Percentiles rank a stretch among this genome's conserved stretches.
Conservation (phyloP, 371 early-diverging fungal species). For the Syncephalastrum monosporum region DNA sequence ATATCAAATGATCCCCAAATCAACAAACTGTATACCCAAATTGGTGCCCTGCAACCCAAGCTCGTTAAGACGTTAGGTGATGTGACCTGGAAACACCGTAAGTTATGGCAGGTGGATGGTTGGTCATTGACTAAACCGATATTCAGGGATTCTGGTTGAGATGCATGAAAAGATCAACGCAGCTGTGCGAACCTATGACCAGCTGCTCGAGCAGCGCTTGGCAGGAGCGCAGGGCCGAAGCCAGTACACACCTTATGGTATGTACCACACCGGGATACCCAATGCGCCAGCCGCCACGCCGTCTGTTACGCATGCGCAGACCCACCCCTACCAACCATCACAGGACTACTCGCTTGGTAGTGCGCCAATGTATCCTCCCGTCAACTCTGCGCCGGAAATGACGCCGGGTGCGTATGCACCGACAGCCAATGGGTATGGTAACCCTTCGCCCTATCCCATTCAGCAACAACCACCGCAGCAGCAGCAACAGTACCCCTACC, state of each 20-base stretch:
- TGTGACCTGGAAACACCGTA: constrained; percentile 64
- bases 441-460: constrained; percentile 1
- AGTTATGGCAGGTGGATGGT: constrained; percentile 2
- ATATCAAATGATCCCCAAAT: constrained; percentile 65
- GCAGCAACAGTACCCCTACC: constrained; percentile 6
- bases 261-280: background rate
- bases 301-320: background rate
- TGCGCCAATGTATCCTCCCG: background rate
- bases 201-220: constrained; percentile 72
- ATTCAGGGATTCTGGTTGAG: constrained; percentile 52
- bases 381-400: background rate
- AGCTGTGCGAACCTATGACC: constrained; percentile 85
- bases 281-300: constrained; percentile 7
- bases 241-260: constrained; percentile 1
- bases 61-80: constrained; percentile 66
- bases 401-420: background rate
- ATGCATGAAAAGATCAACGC: constrained; percentile 76
- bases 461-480: constrained; percentile 6
- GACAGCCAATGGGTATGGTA: constrained; percentile 1
- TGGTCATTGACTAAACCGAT: background rate
- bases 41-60: constrained; percentile 73
- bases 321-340: constrained; percentile 3
- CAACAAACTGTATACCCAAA: constrained; percentile 66
- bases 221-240: constrained; percentile 21
- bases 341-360: background rate